phyloP scores from a whole-genome alignment of 2,329 filamentous ascomycete species.

The Zasmidium angulare region DNA sequence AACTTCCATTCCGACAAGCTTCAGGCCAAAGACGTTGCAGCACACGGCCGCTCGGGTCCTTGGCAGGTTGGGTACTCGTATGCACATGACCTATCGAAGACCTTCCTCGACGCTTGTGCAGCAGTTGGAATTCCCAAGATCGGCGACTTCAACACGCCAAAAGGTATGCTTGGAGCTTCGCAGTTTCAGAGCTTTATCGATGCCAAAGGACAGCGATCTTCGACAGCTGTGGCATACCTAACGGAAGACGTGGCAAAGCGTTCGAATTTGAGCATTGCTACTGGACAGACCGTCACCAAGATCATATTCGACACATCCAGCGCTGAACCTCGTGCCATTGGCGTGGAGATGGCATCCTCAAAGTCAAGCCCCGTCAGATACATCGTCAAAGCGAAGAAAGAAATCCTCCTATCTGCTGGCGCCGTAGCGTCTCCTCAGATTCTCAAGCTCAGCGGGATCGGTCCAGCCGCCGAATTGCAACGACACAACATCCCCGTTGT shows the following conservation, averaged over 20 bases:
- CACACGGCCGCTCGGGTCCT: constrained; percentile 15
- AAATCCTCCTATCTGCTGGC: constrained; percentile 44
- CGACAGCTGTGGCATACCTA: constrained; percentile 22
- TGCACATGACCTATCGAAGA: constrained; percentile 8
- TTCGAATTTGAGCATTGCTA: constrained; percentile 22
- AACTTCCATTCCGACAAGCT: constrained; percentile 6
- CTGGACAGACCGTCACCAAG: constrained; percentile 21
- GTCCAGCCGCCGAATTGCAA: constrained; percentile 55
- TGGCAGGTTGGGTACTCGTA: constrained; percentile 21
- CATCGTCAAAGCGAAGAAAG: constrained; percentile 33
- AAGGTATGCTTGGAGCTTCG: constrained; percentile 20
- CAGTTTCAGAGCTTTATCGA: constrained; percentile 24
- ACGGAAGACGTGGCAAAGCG: constrained; percentile 20
- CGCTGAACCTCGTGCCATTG: constrained; percentile 19
- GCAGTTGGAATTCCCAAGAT: constrained; percentile 21
- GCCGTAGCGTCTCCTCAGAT: constrained; percentile 46
- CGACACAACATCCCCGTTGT: constrained; percentile 57
- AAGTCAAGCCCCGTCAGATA: constrained; percentile 18
- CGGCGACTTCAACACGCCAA: constrained; percentile 18
- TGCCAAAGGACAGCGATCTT: constrained; percentile 20
- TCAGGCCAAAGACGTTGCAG: constrained; percentile 6
- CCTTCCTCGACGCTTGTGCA: constrained; percentile 21
- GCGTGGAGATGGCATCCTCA: constrained; percentile 20
- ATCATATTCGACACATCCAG: constrained; percentile 21
- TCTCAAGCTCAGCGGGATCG: constrained; percentile 59